Evolutionary conservation across 2,329 filamentous ascomycete species (phyloP).

Genomic region (Fusarium devonianum): DNA sequence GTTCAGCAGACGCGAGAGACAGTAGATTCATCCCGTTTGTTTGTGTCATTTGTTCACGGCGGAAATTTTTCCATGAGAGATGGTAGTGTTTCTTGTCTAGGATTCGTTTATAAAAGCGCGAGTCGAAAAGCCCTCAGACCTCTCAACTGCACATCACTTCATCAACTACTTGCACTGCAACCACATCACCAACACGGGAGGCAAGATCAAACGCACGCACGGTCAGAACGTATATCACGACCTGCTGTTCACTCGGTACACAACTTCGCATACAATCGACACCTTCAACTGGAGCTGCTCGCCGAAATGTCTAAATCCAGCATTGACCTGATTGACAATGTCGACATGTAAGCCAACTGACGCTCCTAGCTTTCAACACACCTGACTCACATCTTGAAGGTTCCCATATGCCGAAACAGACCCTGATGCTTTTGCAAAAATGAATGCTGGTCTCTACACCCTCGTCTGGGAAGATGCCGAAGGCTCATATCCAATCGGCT

Average conservation of each 20-base stretch:
- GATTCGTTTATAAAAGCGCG: neutral
- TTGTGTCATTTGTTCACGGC: too few species aligned
- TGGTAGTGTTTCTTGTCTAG: neutral
- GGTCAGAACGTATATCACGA: neutral
- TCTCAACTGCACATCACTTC: neutral
- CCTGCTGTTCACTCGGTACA: neutral
- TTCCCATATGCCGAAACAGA: constrained; percentile 79
- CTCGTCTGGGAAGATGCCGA: constrained; percentile 68
- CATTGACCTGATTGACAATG: constrained; percentile 38
- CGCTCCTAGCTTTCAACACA: neutral
- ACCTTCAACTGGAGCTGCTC: neutral
- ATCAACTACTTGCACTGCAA: neutral
- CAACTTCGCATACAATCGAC: too few species aligned
- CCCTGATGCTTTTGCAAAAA: constrained; percentile 61
- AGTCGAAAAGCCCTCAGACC: constrained; percentile 16
- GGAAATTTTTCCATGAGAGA: neutral
- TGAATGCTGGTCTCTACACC: constrained; percentile 71
- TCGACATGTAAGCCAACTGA: constrained; percentile 34
- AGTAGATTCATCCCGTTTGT: too few species aligned
- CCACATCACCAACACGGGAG: neutral
- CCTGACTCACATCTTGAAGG: constrained; percentile 51
- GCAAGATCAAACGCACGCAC: neutral
- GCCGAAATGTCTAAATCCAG: constrained; percentile 37
- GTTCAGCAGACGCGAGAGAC: neutral
- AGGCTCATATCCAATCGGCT: constrained; percentile 70